Evolutionary conservation across 1,139 yeast species (phyloP).

Genomic region (Yamadazyma trypodendri): DNA sequence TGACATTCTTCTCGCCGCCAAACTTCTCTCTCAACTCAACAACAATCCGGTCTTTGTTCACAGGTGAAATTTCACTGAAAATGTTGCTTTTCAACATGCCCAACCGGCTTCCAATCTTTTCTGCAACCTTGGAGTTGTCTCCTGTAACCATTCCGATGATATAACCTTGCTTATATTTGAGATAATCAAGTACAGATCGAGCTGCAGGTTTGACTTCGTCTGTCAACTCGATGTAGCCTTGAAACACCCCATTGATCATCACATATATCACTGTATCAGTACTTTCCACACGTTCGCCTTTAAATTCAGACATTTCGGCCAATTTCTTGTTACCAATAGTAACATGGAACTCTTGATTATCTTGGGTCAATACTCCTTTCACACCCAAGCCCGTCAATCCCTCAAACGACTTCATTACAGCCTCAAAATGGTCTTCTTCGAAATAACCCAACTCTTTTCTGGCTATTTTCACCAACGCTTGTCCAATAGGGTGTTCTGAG

Average conservation of each 20-base stretch:
- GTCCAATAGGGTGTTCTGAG: conserved; percentile 89
- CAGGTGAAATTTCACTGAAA: conserved; percentile 77
- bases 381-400: conserved; percentile 75
- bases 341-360: conserved; percentile 28
- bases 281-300: conserved; percentile 15
- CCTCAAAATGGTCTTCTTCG: conserved; percentile 34
- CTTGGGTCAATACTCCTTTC: conserved; percentile 38
- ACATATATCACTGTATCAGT: conserved; percentile 40
- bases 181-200: conserved; percentile 52
- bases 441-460: conserved; percentile 26
- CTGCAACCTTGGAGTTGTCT: conserved; percentile 67
- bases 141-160: conserved; percentile 92
- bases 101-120: conserved; percentile 60
- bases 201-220: conserved; percentile 77
- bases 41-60: conserved; percentile 71
- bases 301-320: conserved; percentile 25
- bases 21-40: conserved; percentile 50
- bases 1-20: conserved; percentile 29
- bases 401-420: conserved; percentile 39
- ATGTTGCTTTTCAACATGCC: conserved; percentile 67
- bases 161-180: conserved; percentile 50
- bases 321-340: conserved; percentile 58
- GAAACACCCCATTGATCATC: conserved; percentile 51
- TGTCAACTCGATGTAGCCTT: conserved; percentile 65
- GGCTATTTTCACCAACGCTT: conserved; percentile 53